These are phyloP conservation scores for Tulasnella sp. DNA, from an alignment of 768 basidiomycete species.

Conservation along the genomic window DNA sequence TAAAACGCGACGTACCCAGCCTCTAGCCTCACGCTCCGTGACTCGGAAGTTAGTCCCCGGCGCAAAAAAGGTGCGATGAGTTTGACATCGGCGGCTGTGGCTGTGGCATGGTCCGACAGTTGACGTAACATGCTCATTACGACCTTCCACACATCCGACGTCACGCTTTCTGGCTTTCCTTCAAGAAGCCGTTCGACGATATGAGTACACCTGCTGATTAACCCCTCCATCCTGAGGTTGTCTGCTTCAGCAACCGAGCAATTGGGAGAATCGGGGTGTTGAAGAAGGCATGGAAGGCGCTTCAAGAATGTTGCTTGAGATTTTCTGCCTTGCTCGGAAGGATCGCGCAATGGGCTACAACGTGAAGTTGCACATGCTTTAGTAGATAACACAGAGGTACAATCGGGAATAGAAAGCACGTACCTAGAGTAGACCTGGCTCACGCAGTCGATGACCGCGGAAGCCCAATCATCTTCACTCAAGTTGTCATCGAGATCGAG, in stretches of 20 bases:
- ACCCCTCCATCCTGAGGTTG: background rate
- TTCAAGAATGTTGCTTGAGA: conserved; percentile 1
- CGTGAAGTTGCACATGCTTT: too few relatives aligned
- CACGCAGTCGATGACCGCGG: conserved; percentile 39
- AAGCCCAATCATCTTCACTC: conserved; percentile 34
- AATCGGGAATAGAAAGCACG: conserved; percentile 21
- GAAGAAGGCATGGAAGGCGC: conserved; percentile 16
- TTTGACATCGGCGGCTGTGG: conserved; percentile 23
- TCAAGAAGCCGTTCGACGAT: conserved; percentile 36
- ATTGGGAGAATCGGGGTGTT: conserved; percentile 23
- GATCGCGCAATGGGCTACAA: conserved; percentile 21
- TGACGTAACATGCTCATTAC: conserved; percentile 33
- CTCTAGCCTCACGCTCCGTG: conserved; percentile 50
- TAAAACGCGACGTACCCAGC: conserved; percentile 46
- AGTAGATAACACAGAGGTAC: conserved; percentile 31
- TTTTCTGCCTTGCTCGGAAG: background rate
- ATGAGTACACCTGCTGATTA: conserved; percentile 26
- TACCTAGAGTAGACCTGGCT: conserved; percentile 36
- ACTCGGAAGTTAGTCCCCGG: conserved; percentile 41
- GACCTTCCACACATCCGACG: conserved; percentile 36
- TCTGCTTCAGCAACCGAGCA: conserved; percentile 19
- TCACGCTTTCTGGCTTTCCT: conserved; percentile 39
- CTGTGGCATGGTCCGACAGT: conserved; percentile 35
- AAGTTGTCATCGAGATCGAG: conserved; percentile 29
- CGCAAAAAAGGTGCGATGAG: conserved; percentile 33